Percentiles rank a stretch among this genome's conserved stretches.
Evolutionary conservation across 192 early-diverging fungal genomes (phyloP).

Genomic region (Coemansia sp.): DNA sequence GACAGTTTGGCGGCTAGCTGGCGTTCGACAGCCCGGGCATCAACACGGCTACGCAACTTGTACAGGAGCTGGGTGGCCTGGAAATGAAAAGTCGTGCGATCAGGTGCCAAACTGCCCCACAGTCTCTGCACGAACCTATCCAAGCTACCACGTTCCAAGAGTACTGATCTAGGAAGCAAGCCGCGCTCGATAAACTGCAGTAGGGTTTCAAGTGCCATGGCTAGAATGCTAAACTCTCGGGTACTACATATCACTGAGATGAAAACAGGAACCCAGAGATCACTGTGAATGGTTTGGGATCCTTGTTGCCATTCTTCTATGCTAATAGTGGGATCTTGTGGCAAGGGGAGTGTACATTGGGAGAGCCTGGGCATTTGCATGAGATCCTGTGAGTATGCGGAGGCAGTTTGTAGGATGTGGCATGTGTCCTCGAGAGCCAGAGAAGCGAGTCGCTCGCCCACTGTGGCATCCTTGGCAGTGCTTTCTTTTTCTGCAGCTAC

Average conservation of each 20-base stretch:
- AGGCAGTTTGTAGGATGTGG: constrained; percentile 27
- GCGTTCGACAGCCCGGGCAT: constrained; percentile 26
- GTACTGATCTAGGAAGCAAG: constrained; percentile 1
- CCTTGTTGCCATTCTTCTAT: background rate
- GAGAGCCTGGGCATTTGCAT: constrained; percentile 1
- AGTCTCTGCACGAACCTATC: constrained; percentile 37
- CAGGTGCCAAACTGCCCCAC: constrained; percentile 67
- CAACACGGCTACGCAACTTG: constrained; percentile 45
- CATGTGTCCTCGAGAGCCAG: constrained; percentile 34
- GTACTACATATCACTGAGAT: constrained; percentile 12
- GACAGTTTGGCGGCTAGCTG: constrained; percentile 22
- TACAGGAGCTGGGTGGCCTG: constrained; percentile 65
- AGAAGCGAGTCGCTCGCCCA: background rate
- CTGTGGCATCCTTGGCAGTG: background rate
- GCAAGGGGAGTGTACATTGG: constrained; percentile 9
- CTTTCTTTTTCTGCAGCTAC: background rate
- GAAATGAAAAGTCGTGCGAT: constrained; percentile 54
- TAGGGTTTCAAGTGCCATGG: constrained; percentile 23
- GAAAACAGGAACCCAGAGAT: constrained; percentile 27
- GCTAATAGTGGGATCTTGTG: no score
- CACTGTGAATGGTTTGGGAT: background rate
- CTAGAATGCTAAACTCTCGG: constrained; percentile 9
- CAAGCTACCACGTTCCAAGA: constrained; percentile 3
- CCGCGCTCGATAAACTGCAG: constrained; percentile 24
- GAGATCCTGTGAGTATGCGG: constrained; percentile 23